Evolutionary conservation across 1,284 basidiomycete genomes (phyloP), one percentile per base, ranked within the genome.

Genomic region (Ceratobasidium theobromae): DNA sequence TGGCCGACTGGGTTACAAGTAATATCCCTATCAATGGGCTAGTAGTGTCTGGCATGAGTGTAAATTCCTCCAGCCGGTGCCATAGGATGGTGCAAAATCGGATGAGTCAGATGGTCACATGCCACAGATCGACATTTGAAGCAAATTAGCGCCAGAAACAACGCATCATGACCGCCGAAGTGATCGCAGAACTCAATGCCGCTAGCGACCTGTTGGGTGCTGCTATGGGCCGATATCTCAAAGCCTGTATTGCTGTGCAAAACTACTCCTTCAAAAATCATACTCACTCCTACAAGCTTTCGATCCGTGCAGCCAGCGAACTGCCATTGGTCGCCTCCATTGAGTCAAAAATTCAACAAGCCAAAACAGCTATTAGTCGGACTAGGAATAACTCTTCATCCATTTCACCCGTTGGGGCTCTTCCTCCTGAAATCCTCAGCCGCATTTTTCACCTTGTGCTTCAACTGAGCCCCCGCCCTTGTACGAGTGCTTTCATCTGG

Each of bases 1-100:
- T 86, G 5, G 89, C 91, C 5, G 85, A 85, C 4, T 58, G 55
- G 5, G 88, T 88, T 27, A 89, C 87, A 21, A 92, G 82, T 1
- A 91, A 76, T 68, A 92, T 80, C 5, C 86, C 84, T 33, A 89
- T 75, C n/a, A 91, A 78, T 1, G 86, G 86, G 30, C 55, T 55
- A 21, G 33, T 48, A 23, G 52, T n/a, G 30, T 58, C 55, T 3
- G 55, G 55, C 55, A 58, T 58, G 43, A 21, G 43, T 45, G 18
- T 45, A 45, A 6, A 11, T n/a, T 21, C 5, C 6, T 11, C 5
- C 6, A 6, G 43, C 18, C 8, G 18, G 18, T 45, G 35, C 43
- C 43, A 45, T 45, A 6, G 43, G 43, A 5, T 11, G 43, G 43
- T 14, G 43, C 9, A 5, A 21, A 6, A 9, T 11, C 9, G 43